Evolutionary conservation across 176 grass and related monocot genomes (phyloP), one percentile per base, ranked within the genome.

Genomic region (Chloris gayana): DNA sequence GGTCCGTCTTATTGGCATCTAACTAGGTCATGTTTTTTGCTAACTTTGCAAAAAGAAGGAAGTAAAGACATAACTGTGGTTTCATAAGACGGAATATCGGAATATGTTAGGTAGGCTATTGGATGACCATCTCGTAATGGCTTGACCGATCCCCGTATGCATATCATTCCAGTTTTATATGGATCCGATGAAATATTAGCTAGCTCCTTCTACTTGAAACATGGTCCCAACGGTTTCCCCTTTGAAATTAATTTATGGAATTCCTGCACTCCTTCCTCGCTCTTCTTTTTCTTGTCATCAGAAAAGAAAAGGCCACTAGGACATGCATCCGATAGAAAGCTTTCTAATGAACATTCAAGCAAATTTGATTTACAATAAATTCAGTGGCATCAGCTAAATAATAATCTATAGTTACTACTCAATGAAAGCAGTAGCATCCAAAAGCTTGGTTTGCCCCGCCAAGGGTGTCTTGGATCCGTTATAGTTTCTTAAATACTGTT

Each of bases 31-130:
- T 64, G 25, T 50, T 33, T 68, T 70, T 19, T 80, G 70, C 76
- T 41, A 85, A 30, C 76, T 76, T 84, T 80, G 80, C 56, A 75
- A 75, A 33, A 65, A 80, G 33, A 88, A 80, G 42, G 58, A 64
- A 67, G 9, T 10, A 44, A 12, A 44, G 9, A 44, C 9, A 10
- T 44, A 44, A 12, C 10, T 75, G 63, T 69, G 59, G 78, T 54
- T 84, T 80, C 42, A 75, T 74, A 63, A 13, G 63, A 74, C 51
- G 9, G 67, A 70, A 67, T 63, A 30, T 75, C 19, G 27, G 25
- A 33, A 82, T 34, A 80, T 80, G 64, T 71, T 81, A 76, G 12
- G 44, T 45, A 63, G 4, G 25, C 14, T 80, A 76, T 56, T 85
- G 63, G 54, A 76, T 11, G 70, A 64, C 45, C 19, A 39, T 56